Conservation (phyloP, 169 alveolate species). For the Plasmodium berghei region DNA sequence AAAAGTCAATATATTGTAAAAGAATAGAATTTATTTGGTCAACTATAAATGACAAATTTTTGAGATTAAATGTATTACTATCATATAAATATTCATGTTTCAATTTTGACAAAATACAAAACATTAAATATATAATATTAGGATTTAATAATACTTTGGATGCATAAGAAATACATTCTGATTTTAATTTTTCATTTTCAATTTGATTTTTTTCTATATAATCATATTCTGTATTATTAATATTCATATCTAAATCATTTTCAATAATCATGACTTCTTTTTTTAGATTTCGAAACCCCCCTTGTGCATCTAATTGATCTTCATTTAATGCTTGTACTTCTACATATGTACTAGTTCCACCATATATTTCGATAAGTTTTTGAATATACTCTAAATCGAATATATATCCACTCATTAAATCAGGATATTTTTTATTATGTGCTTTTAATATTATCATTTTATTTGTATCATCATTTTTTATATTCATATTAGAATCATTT, state of each 20-base stretch:
- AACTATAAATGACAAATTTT: slow-evolving; percentile 27
- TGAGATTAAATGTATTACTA: slow-evolving; percentile 53
- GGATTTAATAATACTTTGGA: slow-evolving; percentile 15
- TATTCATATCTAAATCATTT: slow-evolving; percentile 22
- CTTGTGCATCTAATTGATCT: slow-evolving; percentile 64
- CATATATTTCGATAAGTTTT: slow-evolving; percentile 53
- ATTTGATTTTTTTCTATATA: slow-evolving; percentile 30
- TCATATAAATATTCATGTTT: slow-evolving; percentile 66
- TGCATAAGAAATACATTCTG: slow-evolving; percentile 29
- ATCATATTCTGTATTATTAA: slow-evolving; percentile 45
- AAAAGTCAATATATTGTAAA: slow-evolving; percentile 39
- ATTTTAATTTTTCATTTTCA: slow-evolving; percentile 35
- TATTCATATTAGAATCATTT: neutral
- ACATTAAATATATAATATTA: slow-evolving; percentile 27
- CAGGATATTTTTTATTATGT: slow-evolving; percentile 30
- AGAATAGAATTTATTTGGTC: slow-evolving; percentile 45
- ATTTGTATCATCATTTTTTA: neutral
- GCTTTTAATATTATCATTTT: slow-evolving; percentile 7
- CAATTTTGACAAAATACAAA: slow-evolving; percentile 38
- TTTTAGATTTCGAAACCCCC: slow-evolving; percentile 28
- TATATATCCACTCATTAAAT: slow-evolving; percentile 48
- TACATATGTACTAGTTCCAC: slow-evolving; percentile 48
- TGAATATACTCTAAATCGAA: slow-evolving; percentile 64
- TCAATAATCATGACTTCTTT: slow-evolving; percentile 58
- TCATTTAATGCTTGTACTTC: slow-evolving; percentile 65